Evolutionary conservation across 129 eudicot genomes (phyloP).

Genomic region (Escallonia rubra): DNA sequence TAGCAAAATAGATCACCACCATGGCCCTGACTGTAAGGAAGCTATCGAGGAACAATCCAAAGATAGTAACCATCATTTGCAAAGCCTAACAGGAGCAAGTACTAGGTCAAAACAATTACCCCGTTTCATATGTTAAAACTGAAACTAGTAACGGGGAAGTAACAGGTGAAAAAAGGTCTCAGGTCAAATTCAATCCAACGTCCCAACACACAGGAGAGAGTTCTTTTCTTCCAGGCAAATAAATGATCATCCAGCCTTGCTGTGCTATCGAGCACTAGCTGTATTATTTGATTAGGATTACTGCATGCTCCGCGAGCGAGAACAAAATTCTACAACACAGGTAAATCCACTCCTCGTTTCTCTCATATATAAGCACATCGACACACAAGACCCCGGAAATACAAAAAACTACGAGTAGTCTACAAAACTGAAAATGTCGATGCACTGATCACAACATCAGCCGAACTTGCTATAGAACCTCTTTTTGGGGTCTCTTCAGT

Average conservation of each 20-base stretch:
- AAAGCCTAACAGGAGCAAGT: too few relatives aligned
- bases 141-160: too few relatives aligned
- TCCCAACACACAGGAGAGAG: not conserved
- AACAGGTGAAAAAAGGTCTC: too few relatives aligned
- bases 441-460: conserved; percentile 6
- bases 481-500: conserved; percentile 4
- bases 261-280: conserved; percentile 5
- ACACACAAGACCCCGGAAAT: not conserved
- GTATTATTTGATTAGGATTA: conserved; percentile 14
- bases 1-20: too few relatives aligned
- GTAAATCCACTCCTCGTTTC: conserved; percentile 10
- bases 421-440: conserved; percentile 42
- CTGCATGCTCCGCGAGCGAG: conserved; percentile 13
- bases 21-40: too few relatives aligned
- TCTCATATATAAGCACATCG: conserved; percentile 16
- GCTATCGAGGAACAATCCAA: too few relatives aligned
- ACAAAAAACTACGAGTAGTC: conserved; percentile 3
- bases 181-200: too few relatives aligned
- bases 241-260: conserved; percentile 7
- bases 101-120: too few relatives aligned
- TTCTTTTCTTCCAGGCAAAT: conserved; percentile 4
- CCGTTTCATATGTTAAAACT: too few relatives aligned
- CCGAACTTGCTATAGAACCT: conserved; percentile 20
- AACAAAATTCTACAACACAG: conserved; percentile 29
- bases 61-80: too few relatives aligned